phyloP scores from a whole-genome alignment of 495 filamentous ascomycete genomes.

The Xanthoparmelia taractica region DNA sequence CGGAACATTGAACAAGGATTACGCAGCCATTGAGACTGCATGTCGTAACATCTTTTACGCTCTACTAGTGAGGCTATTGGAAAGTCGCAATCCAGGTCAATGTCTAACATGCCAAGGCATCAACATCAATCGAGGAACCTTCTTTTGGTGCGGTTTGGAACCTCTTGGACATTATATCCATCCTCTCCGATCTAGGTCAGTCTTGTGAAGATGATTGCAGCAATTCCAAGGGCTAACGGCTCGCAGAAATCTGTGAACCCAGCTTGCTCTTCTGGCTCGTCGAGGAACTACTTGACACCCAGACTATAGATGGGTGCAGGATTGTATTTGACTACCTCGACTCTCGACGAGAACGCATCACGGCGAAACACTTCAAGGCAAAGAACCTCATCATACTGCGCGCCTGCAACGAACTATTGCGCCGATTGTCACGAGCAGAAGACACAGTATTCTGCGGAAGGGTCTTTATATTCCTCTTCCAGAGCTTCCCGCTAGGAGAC shows the following conservation, averaged over 20 bases:
- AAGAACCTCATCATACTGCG: conserved; percentile 83
- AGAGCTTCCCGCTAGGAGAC: conserved; percentile 91
- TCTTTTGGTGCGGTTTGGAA: conserved; percentile 82
- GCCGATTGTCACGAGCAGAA: conserved; percentile 83
- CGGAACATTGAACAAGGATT: conserved; percentile 24
- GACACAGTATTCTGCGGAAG: conserved; percentile 95
- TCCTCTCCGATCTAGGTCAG: conserved; percentile 72
- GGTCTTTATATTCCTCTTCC: conserved; percentile 96
- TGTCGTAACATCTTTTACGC: conserved; percentile 69
- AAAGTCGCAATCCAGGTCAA: not conserved
- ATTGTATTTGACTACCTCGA: conserved; percentile 90
- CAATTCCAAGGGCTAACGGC: conserved; percentile 27
- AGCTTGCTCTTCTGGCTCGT: conserved; percentile 81
- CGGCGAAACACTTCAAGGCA: conserved; percentile 73
- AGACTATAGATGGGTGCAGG: conserved; percentile 83
- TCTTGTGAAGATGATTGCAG: conserved; percentile 14
- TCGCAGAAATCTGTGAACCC: conserved; percentile 68
- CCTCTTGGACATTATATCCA: conserved; percentile 78
- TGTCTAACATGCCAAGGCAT: conserved; percentile 43
- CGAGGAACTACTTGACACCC: conserved; percentile 91
- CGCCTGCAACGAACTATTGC: conserved; percentile 89
- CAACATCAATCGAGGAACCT: conserved; percentile 62
- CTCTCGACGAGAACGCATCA: conserved; percentile 79
- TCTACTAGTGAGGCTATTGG: conserved; percentile 51
- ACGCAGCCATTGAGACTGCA: conserved; percentile 68